phyloP scores from a whole-genome alignment of 2,329 filamentous ascomycete genomes.

The Penicillium sclerotigenum region DNA sequence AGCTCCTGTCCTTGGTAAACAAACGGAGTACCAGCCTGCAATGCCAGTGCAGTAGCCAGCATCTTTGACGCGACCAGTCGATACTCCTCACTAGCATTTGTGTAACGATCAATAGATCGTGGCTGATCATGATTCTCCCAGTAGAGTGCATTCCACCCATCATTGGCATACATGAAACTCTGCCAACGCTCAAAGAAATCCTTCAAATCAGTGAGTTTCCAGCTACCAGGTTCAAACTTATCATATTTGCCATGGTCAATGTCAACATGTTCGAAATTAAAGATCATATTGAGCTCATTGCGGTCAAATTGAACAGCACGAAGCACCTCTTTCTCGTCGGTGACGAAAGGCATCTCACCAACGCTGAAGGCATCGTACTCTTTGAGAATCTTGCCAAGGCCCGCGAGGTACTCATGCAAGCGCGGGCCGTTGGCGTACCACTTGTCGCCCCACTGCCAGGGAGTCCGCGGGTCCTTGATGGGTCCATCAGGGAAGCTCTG shows the following conservation, averaged over 20 bases:
- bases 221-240: slow-evolving; percentile 49
- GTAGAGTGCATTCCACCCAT: slow-evolving; percentile 64
- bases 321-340: slow-evolving; percentile 50
- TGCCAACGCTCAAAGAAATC: slow-evolving; percentile 57
- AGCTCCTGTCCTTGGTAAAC: slow-evolving; percentile 70
- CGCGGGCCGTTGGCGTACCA: slow-evolving; percentile 57
- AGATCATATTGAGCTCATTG: slow-evolving; percentile 67
- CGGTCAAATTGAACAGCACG: slow-evolving; percentile 55
- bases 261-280: slow-evolving; percentile 68
- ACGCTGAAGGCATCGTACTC: slow-evolving; percentile 60
- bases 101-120: slow-evolving; percentile 57
- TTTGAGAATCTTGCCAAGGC: slow-evolving; percentile 52
- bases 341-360: slow-evolving; percentile 58
- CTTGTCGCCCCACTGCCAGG: slow-evolving; percentile 38
- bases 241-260: slow-evolving; percentile 53
- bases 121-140: slow-evolving; percentile 66
- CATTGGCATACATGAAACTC: slow-evolving; percentile 55
- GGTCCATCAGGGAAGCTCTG: slow-evolving; percentile 51
- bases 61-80: slow-evolving; percentile 56
- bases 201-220: slow-evolving; percentile 54
- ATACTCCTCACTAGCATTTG: slow-evolving; percentile 50
- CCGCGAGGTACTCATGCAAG: slow-evolving; percentile 57
- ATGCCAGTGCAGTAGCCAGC: slow-evolving; percentile 55
- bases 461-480: slow-evolving; percentile 27
- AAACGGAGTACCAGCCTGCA: slow-evolving; percentile 62